Percentiles rank a stretch among this genome's conserved stretches.
These are phyloP conservation scores for Otatea glauca DNA, from an alignment of 176 grass and related monocot species.

Conservation along the genomic window DNA sequence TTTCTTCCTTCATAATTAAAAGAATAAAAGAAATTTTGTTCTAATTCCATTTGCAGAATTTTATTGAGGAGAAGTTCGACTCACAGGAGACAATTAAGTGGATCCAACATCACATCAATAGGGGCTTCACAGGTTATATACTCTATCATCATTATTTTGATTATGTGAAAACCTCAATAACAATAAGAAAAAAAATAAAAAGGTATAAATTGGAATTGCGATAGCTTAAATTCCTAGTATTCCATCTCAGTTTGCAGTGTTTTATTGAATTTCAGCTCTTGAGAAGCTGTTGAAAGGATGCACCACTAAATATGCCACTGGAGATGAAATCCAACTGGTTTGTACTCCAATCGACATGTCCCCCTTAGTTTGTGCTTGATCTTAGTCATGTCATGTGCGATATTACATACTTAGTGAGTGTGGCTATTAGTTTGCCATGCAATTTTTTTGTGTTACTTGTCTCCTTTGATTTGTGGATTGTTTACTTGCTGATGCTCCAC, in stretches of 20 bases:
- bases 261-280: slow-evolving; percentile 57
- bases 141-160: neutral
- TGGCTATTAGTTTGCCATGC: neutral
- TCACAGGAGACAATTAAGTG: slow-evolving; percentile 54
- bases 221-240: neutral
- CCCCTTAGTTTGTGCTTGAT: slow-evolving; percentile 4
- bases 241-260: neutral
- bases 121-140: slow-evolving; percentile 67
- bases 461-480: neutral
- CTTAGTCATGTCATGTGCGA: neutral
- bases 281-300: slow-evolving; percentile 62
- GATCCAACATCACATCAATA: slow-evolving; percentile 62
- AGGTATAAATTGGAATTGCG: neutral
- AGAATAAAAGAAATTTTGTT: neutral
- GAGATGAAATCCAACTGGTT: slow-evolving; percentile 76
- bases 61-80: slow-evolving; percentile 58
- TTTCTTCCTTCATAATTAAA: neutral
- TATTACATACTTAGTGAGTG: neutral
- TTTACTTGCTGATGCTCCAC: slow-evolving; percentile 30
- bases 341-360: slow-evolving; percentile 16
- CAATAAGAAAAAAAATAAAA: neutral
- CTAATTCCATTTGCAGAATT: slow-evolving; percentile 49
- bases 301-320: slow-evolving; percentile 70
- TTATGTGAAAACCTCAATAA: neutral
- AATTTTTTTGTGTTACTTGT: neutral